Base-by-base conservation (phyloP, 208 protist species). In the Leptomonas seymouri region DNA sequence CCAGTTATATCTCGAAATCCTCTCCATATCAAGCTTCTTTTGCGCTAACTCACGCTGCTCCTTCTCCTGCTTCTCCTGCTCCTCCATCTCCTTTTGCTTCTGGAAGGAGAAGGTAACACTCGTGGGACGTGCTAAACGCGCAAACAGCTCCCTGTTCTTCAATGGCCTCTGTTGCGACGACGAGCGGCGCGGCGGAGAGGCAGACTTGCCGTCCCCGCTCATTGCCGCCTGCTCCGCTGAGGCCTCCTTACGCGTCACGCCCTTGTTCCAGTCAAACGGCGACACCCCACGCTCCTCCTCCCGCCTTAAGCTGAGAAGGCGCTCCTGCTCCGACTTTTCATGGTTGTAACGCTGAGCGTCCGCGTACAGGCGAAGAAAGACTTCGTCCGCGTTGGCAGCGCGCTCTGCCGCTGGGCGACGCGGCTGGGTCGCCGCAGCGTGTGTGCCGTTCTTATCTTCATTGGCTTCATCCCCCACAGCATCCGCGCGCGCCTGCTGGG, bases 361-460 rank as follows among this genome's bases (percentile, higher is more conserved):
- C 3, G 71, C 76, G 70, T 93, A 90, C 15, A 93, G 74, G 3
- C 87, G 78, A 0, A 59, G 51, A 61, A 89, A 93, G 14, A 93
- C 84, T 25, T 71, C 66, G 8, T 21, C 53, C 2, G 44, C 39
- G 0, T 45, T 71, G 0, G 25, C 62, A 20, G 54, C 14, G 12
- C 25, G 11, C 27, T 67, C 46, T 12, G 41, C 62, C 9, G 53
- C 65, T 0, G 44, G 45, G 4, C 58, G 67, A 11, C 44, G 58
- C 3, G 60, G 42, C 31, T 78, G 63, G 9, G 44, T 15, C 1
- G 48, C 36, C 5, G 58, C 51, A 0, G 45, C 15, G 48, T 23
- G 65, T 18, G 53, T 36, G 7, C 54, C 61, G 9, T 54, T 25
- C 11, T 31, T 59, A n/a, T n/a, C n/a, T 56, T 50, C 42, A 21